A percentile compares a stretch with the other conserved stretches of the same genome.
Evolutionary conservation across 345 rosid genomes (phyloP).

Genomic region (Acer saccharum): DNA sequence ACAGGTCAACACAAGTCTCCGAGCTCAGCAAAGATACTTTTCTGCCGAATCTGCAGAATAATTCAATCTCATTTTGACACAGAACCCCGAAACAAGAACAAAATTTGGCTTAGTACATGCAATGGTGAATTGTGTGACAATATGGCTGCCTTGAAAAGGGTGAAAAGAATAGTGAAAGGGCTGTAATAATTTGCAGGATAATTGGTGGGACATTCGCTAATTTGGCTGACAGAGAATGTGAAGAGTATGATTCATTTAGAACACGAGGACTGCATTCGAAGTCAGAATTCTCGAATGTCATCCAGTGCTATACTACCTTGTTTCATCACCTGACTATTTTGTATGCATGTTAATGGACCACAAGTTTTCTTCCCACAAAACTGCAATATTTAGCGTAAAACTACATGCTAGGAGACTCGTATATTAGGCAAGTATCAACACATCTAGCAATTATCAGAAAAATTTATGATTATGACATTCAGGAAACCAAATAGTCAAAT

Average conservation of each 20-base stretch:
- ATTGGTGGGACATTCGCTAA: conserved; percentile 34
- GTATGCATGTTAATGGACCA: not conserved
- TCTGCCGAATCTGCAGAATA: conserved; percentile 45
- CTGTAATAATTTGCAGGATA: conserved; percentile 43
- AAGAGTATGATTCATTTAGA: conserved; percentile 22
- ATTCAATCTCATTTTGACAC: conserved; percentile 36
- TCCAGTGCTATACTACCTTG: conserved; percentile 50
- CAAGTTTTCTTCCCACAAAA: not conserved
- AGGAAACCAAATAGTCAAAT: not conserved
- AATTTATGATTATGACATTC: conserved; percentile 1
- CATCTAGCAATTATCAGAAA: not conserved
- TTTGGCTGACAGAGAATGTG: conserved; percentile 18
- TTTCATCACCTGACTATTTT: conserved; percentile 34
- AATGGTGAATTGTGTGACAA: conserved; percentile 39
- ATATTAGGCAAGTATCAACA: not conserved
- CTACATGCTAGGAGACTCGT: not conserved
- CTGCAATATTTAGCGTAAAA: not conserved
- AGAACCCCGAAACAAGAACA: conserved; percentile 22
- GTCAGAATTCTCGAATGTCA: conserved; percentile 28
- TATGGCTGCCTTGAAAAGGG: conserved; percentile 13
- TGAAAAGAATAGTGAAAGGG: conserved; percentile 34
- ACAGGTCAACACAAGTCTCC: conserved; percentile 1
- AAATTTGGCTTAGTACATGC: conserved; percentile 35
- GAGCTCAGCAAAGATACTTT: conserved; percentile 39
- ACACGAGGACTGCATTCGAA: conserved; percentile 7